Conservation (phyloP, 139 green algal species). For the Haematococcus sp. region DNA sequence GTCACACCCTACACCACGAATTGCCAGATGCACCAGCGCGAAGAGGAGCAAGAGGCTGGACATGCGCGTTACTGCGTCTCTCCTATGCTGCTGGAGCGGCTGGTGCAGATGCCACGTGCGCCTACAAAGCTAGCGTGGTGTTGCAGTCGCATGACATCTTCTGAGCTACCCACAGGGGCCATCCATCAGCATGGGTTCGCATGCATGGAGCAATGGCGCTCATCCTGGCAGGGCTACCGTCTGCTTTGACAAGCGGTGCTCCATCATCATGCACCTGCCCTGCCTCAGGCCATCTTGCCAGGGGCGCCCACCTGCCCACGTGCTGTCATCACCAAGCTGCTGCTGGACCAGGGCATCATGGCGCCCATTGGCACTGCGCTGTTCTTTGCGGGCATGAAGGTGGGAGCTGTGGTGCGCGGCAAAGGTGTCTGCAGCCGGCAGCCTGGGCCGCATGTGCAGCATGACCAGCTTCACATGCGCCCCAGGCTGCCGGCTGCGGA, state of each 20-base stretch:
- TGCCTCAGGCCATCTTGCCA: constrained; percentile 31
- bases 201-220: not conserved
- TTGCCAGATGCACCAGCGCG: not conserved
- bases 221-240: not conserved
- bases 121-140: no score
- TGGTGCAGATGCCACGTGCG: no score
- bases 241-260: no score
- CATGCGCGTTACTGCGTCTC: not conserved
- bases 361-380: constrained; percentile 44
- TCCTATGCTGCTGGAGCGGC: not conserved
- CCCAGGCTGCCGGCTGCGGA: no score
- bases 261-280: not conserved
- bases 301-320: constrained; percentile 30
- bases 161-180: not conserved
- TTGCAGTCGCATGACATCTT: no score
- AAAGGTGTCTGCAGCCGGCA: no score
- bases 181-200: not conserved
- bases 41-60: not conserved
- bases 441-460: no score
- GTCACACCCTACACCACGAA: not conserved
- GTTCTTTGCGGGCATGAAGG: constrained; percentile 50
- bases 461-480: no score
- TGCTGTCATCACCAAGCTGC: constrained; percentile 47
- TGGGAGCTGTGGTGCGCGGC: not conserved
- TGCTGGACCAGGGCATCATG: constrained; percentile 55